Evolutionary conservation across 2,329 filamentous ascomycete genomes (phyloP).

Genomic region (Pseudocercospora vitis): DNA sequence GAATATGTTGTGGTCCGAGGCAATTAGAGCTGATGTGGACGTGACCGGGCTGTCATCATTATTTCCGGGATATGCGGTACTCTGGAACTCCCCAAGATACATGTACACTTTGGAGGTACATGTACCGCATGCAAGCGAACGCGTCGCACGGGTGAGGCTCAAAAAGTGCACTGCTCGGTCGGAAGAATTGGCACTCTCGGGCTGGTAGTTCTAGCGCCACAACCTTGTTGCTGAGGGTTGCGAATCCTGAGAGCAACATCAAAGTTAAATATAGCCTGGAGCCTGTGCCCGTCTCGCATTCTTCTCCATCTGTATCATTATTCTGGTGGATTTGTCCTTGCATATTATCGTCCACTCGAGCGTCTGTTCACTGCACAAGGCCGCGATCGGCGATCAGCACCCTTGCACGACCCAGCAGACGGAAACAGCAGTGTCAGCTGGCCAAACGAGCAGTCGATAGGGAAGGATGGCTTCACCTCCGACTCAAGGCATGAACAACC

Average conservation of each 20-base stretch:
- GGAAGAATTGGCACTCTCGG: neutral
- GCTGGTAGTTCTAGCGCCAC: neutral
- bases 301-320: neutral
- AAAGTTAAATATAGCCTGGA: neutral
- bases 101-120: neutral
- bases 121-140: too few relatives aligned
- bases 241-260: slow-evolving; percentile 4
- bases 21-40: neutral
- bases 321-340: neutral
- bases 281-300: neutral
- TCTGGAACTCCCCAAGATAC: neutral
- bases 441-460: slow-evolving; percentile 1
- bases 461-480: slow-evolving; percentile 16
- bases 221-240: too few relatives aligned
- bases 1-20: neutral
- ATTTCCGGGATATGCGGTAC: neutral
- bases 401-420: slow-evolving; percentile 7
- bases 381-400: slow-evolving; percentile 6
- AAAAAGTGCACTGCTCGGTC: neutral
- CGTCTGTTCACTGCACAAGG: slow-evolving; percentile 1
- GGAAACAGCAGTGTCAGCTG: slow-evolving; percentile 6
- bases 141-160: too few relatives aligned
- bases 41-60: neutral
- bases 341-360: neutral
- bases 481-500: slow-evolving; percentile 79